Percentiles rank a stretch among this genome's conserved stretches.
Conservation (phyloP, 495 filamentous ascomycete genomes). For the Viridothelium virens region DNA sequence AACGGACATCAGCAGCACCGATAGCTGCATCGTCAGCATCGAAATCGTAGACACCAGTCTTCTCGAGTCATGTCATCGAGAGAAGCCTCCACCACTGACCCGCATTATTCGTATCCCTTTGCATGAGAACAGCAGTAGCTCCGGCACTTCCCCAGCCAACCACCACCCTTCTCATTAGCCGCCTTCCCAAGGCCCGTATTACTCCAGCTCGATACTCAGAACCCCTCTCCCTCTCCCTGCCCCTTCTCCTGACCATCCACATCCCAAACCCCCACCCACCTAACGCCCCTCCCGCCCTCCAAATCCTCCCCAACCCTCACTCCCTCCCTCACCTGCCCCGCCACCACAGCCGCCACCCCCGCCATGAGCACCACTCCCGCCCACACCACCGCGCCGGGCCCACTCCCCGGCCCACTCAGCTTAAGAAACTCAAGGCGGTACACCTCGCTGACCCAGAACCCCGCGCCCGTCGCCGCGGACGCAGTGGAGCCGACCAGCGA, state of each 20-base stretch:
- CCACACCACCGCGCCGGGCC: conserved; percentile 5
- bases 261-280: conserved; percentile 7
- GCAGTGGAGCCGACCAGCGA: not conserved
- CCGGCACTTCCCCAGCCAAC: not conserved
- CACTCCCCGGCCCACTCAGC: not conserved
- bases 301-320: conserved; percentile 4
- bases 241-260: not conserved
- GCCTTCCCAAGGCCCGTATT: not conserved
- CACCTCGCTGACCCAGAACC: not conserved
- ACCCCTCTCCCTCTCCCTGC: not conserved
- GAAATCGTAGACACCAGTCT: not conserved
- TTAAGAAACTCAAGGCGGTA: not conserved
- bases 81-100: not conserved
- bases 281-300: not conserved
- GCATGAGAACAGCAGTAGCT: too few species aligned
- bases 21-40: not conserved
- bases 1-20: not conserved
- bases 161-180: not conserved
- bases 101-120: too few species aligned
- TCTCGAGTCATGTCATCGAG: not conserved
- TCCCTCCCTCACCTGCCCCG: conserved; percentile 4
- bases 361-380: not conserved
- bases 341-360: not conserved
- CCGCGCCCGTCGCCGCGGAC: not conserved
- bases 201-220: not conserved